Evolutionary conservation across 108 stramenopile genomes (phyloP).

Genomic region (Epipyxis sp.): DNA sequence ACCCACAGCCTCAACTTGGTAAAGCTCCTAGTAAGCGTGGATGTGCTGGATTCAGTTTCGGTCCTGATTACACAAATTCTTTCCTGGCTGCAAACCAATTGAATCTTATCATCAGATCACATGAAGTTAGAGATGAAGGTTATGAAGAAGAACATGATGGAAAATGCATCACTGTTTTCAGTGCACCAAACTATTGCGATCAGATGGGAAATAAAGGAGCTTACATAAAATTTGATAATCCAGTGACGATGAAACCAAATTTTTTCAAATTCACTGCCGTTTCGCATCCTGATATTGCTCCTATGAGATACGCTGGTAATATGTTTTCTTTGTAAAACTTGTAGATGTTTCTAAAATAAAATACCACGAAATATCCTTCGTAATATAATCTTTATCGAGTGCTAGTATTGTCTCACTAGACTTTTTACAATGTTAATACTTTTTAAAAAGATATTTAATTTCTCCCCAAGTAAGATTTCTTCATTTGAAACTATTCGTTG

Average conservation of each 20-base stretch:
- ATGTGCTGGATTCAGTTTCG: slow-evolving; percentile 92
- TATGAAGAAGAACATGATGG: slow-evolving; percentile 98
- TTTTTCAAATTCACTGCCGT: slow-evolving; percentile 81
- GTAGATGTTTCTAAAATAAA: too few relatives aligned
- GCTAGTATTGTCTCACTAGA: too few relatives aligned
- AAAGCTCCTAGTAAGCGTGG: slow-evolving; percentile 86
- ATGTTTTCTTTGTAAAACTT: slow-evolving; percentile 50
- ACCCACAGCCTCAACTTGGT: slow-evolving; percentile 95
- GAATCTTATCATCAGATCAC: slow-evolving; percentile 61
- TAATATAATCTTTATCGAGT: too few relatives aligned
- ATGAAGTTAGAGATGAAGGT: slow-evolving; percentile 97
- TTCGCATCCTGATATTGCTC: slow-evolving; percentile 88
- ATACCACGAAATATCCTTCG: too few relatives aligned
- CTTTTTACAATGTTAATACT: too few relatives aligned
- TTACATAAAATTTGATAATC: background rate
- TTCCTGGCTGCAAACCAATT: slow-evolving; percentile 75
- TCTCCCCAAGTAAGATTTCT: too few relatives aligned
- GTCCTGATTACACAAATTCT: slow-evolving; percentile 82
- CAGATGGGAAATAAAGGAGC: slow-evolving; percentile 99
- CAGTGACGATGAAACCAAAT: background rate
- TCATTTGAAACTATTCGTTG: too few relatives aligned
- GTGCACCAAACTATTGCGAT: slow-evolving; percentile 99
- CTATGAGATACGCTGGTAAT: slow-evolving; percentile 96
- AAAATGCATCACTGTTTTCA: slow-evolving; percentile 95
- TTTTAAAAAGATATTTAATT: too few relatives aligned